Evolutionary conservation across 345 rosid genomes (phyloP), one percentile per base, ranked within the genome.

Genomic region (Moringa oleifera): DNA sequence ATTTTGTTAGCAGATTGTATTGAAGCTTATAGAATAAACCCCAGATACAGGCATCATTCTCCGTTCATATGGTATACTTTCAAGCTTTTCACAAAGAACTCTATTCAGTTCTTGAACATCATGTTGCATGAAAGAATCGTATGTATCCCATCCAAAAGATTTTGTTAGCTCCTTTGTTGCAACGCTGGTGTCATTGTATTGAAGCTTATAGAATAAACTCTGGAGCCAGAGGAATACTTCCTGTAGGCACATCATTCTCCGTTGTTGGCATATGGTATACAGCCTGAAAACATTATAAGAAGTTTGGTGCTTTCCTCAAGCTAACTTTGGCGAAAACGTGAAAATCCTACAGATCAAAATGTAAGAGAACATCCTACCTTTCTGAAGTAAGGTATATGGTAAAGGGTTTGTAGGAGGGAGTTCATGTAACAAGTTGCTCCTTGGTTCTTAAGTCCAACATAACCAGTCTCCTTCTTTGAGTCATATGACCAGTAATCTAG

Each of bases 241-340:
- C 97, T 5, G 91, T 56, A 45, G 98, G 98, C 76, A 83, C 75
- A 72, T 90, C 98, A 86, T 88, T 93, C 80, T 89, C 97, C 58
- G 98, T 93, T 63, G 98, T 93, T 51, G 98, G 98, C 98, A 93
- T 93, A 75, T 93, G 98, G 69, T 93, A 93, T 53, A 93, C 98
- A 47, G 98, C 97, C 98, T 92, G 85, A 67, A 76, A 22, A 63
- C 10, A 65, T 24, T 4, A 51, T 66, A 47, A 49, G 61, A 56
- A 62, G 57, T 58, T 57, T 74, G 69, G 66, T 18, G 53, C 46
- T 60, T 70, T 23, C 50, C 37, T 57, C 22, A 57, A 51, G 55
- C 49, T 52, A 41, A 20, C 17, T 49, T 37, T 7, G 37, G 37
- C 13, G 64, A 47, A 22, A 57, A 37, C 57, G 55, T 49, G 23